Conservation (phyloP, 768 basidiomycete genomes). For the Hericium rajendrae region DNA sequence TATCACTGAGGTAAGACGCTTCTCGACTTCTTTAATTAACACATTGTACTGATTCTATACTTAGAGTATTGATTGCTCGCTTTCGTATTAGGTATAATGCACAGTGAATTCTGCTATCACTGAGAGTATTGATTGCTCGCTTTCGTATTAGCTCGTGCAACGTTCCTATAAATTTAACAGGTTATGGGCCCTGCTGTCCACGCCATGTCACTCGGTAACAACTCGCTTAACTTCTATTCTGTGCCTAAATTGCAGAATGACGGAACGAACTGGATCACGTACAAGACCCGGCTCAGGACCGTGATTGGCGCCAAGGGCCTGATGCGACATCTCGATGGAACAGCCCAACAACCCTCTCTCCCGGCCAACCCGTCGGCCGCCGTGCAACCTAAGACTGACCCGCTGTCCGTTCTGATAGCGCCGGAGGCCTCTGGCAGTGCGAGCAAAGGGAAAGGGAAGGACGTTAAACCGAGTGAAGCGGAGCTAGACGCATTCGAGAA, state of each 20-base stretch:
- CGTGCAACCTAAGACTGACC: too few relatives aligned
- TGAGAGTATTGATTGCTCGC: too few relatives aligned
- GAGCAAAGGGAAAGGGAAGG: not conserved
- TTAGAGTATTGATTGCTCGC: too few relatives aligned
- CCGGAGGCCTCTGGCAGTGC: not conserved
- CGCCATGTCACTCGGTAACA: not conserved
- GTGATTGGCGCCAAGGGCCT: not conserved
- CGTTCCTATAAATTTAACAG: not conserved
- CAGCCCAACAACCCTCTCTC: not conserved
- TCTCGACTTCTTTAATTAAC: too few relatives aligned
- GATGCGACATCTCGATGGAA: not conserved
- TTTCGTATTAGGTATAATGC: too few relatives aligned
- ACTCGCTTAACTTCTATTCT: not conserved
- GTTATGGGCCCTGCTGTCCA: conserved; percentile 6
- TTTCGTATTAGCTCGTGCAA: too few relatives aligned
- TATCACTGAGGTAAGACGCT: too few relatives aligned
- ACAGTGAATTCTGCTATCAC: too few relatives aligned
- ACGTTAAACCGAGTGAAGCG: not conserved
- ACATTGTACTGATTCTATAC: too few relatives aligned
- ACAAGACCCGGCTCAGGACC: not conserved
- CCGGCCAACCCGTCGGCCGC: not conserved
- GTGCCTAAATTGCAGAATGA: not conserved
- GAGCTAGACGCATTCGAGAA: not conserved
- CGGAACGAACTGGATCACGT: not conserved
- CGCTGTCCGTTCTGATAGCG: not conserved